phyloP scores from a whole-genome alignment of 1,284 basidiomycete species.

The Malassezia restricta region DNA sequence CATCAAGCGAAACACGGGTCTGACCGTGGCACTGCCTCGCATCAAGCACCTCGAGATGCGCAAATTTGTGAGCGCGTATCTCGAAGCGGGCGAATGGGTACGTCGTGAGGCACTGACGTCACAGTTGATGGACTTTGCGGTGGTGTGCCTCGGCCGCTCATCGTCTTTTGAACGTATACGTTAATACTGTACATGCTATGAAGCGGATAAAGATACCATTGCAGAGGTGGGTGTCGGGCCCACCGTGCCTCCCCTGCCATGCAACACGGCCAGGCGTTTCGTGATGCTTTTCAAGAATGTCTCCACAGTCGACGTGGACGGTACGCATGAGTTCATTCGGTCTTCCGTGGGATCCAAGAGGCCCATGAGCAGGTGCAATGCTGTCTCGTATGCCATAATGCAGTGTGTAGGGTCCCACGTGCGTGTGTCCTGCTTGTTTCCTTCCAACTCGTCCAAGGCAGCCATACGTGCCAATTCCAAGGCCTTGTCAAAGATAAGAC shows the following conservation, averaged over 20 bases:
- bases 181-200: constrained; percentile 8
- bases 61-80: constrained; percentile 34
- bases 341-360: constrained; percentile 80
- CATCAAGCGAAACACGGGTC: constrained; percentile 41
- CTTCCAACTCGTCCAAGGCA: constrained; percentile 72
- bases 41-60: constrained; percentile 40
- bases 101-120: constrained; percentile 6
- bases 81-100: constrained; percentile 45
- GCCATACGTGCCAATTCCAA: constrained; percentile 65
- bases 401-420: constrained; percentile 66
- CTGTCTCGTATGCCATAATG: constrained; percentile 85
- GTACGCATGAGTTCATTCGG: constrained; percentile 46
- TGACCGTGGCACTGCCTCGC: constrained; percentile 29
- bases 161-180: constrained; percentile 40
- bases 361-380: constrained; percentile 78
- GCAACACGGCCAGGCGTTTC: constrained; percentile 27
- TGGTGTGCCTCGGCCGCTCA: constrained; percentile 41
- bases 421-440: constrained; percentile 24
- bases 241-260: constrained; percentile 4
- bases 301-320: constrained; percentile 33
- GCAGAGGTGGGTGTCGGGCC: neutral
- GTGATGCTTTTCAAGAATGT: constrained; percentile 40
- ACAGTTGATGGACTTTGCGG: constrained; percentile 38
- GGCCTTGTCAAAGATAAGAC: constrained; percentile 52
- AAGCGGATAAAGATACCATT: neutral